Evolutionary conservation across 2,329 filamentous ascomycete genomes (phyloP).

Genomic region (Drechslerella coelobrocha): DNA sequence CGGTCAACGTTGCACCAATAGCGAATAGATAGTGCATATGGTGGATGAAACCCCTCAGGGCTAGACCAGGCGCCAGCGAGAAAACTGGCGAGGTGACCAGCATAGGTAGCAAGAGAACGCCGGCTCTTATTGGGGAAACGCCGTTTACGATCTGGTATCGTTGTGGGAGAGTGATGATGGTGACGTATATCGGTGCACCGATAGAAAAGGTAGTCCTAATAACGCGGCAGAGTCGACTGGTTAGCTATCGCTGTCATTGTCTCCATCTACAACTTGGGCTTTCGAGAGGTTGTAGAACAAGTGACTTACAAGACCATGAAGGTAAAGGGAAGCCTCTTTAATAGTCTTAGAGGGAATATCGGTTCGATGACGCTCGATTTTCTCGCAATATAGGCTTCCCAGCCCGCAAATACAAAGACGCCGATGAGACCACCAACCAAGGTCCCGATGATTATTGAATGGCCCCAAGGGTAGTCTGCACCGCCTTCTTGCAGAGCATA

Average conservation of each 20-base stretch:
- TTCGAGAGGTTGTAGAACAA: neutral
- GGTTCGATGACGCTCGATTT: slow-evolving; percentile 54
- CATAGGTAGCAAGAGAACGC: slow-evolving; percentile 57
- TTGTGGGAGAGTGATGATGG: slow-evolving; percentile 58
- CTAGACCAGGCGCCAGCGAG: slow-evolving; percentile 55
- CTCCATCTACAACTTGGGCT: neutral
- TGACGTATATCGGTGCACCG: slow-evolving; percentile 57
- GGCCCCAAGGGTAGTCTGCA: slow-evolving; percentile 60
- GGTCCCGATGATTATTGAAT: slow-evolving; percentile 58
- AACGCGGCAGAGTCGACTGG: too few species aligned
- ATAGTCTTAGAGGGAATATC: slow-evolving; percentile 57
- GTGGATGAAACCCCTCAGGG: slow-evolving; percentile 55
- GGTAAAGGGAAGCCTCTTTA: slow-evolving; percentile 56
- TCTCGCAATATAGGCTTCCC: slow-evolving; percentile 48
- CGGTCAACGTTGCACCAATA: slow-evolving; percentile 55
- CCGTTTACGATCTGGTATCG: slow-evolving; percentile 57
- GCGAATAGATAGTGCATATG: slow-evolving; percentile 57
- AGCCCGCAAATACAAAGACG: slow-evolving; percentile 57
- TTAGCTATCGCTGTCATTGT: neutral
- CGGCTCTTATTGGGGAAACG: slow-evolving; percentile 54
- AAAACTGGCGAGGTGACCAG: slow-evolving; percentile 57
- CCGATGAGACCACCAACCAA: slow-evolving; percentile 54
- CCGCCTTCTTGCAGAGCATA: slow-evolving; percentile 62
- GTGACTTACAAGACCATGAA: slow-evolving; percentile 57
- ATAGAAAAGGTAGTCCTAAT: slow-evolving; percentile 55